Evolutionary conservation across 2,329 filamentous ascomycete genomes (phyloP).

Genomic region (Penicillium sp.): DNA sequence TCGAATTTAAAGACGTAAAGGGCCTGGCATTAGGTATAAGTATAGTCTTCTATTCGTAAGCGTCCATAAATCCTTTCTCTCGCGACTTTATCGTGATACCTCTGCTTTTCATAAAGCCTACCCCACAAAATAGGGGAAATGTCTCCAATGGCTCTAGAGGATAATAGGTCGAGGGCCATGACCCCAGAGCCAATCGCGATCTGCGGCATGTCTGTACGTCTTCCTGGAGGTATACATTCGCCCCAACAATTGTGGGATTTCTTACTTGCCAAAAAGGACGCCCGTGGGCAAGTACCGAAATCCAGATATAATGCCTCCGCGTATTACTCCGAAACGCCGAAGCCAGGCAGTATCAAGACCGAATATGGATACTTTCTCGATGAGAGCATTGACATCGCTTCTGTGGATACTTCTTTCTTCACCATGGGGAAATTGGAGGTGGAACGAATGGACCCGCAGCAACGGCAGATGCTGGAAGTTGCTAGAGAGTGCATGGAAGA

Average conservation of each 20-base stretch:
- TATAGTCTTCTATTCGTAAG: too few species aligned
- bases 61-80: too few species aligned
- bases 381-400: slow-evolving; percentile 17
- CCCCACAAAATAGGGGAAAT: too few species aligned
- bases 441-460: slow-evolving; percentile 28
- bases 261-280: slow-evolving; percentile 11
- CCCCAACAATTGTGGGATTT: slow-evolving; percentile 19
- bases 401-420: slow-evolving; percentile 29
- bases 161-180: not conserved
- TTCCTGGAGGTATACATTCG: slow-evolving; percentile 13
- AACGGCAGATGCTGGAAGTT: slow-evolving; percentile 30
- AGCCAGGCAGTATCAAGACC: slow-evolving; percentile 1
- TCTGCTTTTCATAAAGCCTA: too few species aligned
- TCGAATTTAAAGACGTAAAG: too few species aligned
- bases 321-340: slow-evolving; percentile 18
- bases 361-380: slow-evolving; percentile 24
- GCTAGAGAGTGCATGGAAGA: slow-evolving; percentile 28
- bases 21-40: too few species aligned
- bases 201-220: slow-evolving; percentile 16
- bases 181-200: slow-evolving; percentile 10
- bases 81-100: too few species aligned
- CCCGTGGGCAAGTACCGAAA: slow-evolving; percentile 17
- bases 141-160: not conserved
- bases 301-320: slow-evolving; percentile 25
- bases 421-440: slow-evolving; percentile 20